A percentile compares a stretch with the other conserved stretches of the same genome.
phyloP scores from a whole-genome alignment of 2,329 filamentous ascomycete genomes.

The Mollisia scopiformis region DNA sequence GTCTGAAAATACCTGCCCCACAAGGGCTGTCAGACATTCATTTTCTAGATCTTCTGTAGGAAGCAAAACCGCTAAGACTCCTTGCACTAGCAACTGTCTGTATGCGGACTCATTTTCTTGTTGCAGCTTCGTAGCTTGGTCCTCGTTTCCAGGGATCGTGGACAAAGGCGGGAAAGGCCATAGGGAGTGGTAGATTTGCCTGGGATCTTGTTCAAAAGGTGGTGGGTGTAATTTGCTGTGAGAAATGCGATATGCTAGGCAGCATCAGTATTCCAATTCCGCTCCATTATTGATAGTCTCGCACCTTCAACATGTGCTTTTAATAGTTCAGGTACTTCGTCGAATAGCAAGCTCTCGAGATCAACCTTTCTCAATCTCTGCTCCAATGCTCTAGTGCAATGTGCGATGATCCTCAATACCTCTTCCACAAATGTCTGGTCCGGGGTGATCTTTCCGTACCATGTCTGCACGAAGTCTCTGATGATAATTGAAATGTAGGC shows the following conservation, averaged over 20 bases:
- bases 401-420: constrained; percentile 86
- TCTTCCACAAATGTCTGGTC: constrained; percentile 89
- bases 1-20: constrained; percentile 87
- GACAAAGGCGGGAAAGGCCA: constrained; percentile 80
- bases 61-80: constrained; percentile 78
- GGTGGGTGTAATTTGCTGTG: constrained; percentile 59
- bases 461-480: constrained; percentile 86
- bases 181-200: constrained; percentile 80
- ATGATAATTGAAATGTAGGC: constrained; percentile 88
- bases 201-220: constrained; percentile 63
- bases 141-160: constrained; percentile 65
- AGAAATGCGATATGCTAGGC: constrained; percentile 72
- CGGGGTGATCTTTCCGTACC: constrained; percentile 91
- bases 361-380: constrained; percentile 83
- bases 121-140: constrained; percentile 59
- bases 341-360: constrained; percentile 78
- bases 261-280: not conserved
- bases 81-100: constrained; percentile 85
- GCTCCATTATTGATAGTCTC: not conserved
- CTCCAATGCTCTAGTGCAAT: constrained; percentile 86
- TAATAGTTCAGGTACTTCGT: constrained; percentile 84
- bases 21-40: constrained; percentile 78
- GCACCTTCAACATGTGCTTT: constrained; percentile 81
- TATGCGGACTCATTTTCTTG: constrained; percentile 79
- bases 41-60: constrained; percentile 94